Base-by-base conservation (phyloP, 768 basidiomycete genomes). In the Panaeolus papilionaceus region DNA sequence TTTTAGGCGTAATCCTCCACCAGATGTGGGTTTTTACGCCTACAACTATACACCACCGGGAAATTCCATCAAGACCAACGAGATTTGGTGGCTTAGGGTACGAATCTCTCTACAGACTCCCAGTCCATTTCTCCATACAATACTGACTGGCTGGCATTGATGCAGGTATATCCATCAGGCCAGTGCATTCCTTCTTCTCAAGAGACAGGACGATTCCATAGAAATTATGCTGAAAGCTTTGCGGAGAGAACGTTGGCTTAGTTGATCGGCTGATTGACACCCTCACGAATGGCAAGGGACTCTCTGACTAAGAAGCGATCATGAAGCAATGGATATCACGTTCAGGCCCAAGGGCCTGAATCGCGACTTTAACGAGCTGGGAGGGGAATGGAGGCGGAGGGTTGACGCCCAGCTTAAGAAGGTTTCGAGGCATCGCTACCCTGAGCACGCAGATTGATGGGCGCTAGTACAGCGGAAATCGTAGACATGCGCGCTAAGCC, bases 11-110 rank as follows among this genome's bases (percentile, higher is more conserved):
- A 40, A 5, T 14, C 2, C 39, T 14, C 9, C 39, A 14, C 14
- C 39, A 10, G 3, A 40, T 40, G 39, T 40, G 14, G 39, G 7
- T 14, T 40, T 40, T 4, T 11, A 40, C 14, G 39, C 39, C 9
- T 40, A 40, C 39, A 14, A 40, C 14, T 40, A 40, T 40, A 11
- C 39, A 11, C 14, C 9, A 8, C 14, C 9, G 39, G 9, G 39
- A 40, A 40, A 40, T 14, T 11, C 39, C 39, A 40, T 40, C 39
- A 10, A 40, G 14, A 10, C 39, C 39, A 40, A 10, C 39, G 39
- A 14, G 39, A 40, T 75, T 62, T 80, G 79, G 79, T 75, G 78
- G 14, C 63, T 79, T 23, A 77, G 75, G 72, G 79, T 81, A 66
- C 18, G 76, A 70, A 38, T 23, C 33, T 20, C 26, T 12, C 49